phyloP scores from a whole-genome alignment of 306 rosid species.

The Acacia melanoxylon region DNA sequence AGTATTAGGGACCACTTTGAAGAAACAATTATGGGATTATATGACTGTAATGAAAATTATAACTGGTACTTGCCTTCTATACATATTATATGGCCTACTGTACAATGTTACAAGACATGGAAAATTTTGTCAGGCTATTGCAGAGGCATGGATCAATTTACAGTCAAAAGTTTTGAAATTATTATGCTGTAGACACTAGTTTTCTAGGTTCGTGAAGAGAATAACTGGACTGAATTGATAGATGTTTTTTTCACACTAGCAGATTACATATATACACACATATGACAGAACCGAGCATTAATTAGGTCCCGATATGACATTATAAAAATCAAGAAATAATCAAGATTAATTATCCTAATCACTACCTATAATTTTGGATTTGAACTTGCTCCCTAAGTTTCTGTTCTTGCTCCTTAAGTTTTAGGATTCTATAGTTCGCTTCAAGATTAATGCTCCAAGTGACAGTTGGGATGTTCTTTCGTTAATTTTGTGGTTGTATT shows the following conservation, averaged over 20 bases:
- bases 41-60: conserved; percentile 33
- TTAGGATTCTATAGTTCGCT: too few species aligned
- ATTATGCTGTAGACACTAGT: neutral
- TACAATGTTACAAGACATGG: conserved; percentile 16
- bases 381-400: too few species aligned
- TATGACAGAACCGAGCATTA: too few species aligned
- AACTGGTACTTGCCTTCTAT: conserved; percentile 21
- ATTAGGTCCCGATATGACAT: too few species aligned
- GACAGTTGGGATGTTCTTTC: conserved; percentile 12
- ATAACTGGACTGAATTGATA: too few species aligned
- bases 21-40: conserved; percentile 27
- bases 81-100: conserved; percentile 36
- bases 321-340: too few species aligned
- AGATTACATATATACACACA: too few species aligned
- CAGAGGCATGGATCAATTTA: conserved; percentile 18
- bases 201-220: neutral
- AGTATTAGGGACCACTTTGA: conserved; percentile 23
- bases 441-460: neutral
- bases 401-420: too few species aligned
- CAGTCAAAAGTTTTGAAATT: neutral
- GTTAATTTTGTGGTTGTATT: neutral
- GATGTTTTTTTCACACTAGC: too few species aligned
- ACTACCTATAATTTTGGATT: too few species aligned
- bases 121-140: conserved; percentile 20
- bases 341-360: too few species aligned